Base-by-base conservation (phyloP, 768 basidiomycete species). In the Rossbeevera mucosa region DNA sequence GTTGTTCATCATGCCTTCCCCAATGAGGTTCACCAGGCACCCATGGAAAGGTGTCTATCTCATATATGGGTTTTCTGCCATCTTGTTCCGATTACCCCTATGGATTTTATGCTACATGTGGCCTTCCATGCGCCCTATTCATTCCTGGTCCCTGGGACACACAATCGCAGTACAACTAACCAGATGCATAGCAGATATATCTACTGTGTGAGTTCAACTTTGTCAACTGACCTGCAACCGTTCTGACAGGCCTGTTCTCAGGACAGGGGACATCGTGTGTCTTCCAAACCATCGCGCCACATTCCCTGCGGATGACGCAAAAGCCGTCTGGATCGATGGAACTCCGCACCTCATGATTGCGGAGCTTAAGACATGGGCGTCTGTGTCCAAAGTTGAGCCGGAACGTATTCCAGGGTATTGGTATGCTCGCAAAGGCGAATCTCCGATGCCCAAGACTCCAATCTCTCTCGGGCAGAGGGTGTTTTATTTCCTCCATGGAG, bases 401-500 rank as follows among this genome's bases (percentile, higher is more conserved):
- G 63, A 72, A 42, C 71, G 71, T 30, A 71, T 84, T 33, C 79
- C 82, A 13, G 82, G 80, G 7, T 85, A 83, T 59, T 82, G 81
- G 81, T 65, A 73, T 20, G 73, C 77, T 64, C 78, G 76, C 59
- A 64, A 68, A 25, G 75, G 72, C 2, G 56, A 62, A 4, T 72
- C 44, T 52, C 64, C 22, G 56, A 72, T 44, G 74, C 72, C 31
- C 65, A 71, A 52, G 3, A 38, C 47, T 21, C 54, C 72, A 1
- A 75, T 79, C 4, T 64, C 60, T 43, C 71, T 72, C 1, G 79
- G 77, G 20, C 81, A 83, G 64, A 82, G 80, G 55, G 75, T 85
- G 4, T 62, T 83, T n/a, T 80, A 80, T 59, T 70, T 71, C 44
- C 64, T 88, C n/a, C 86, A 87, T 54, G 85, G 85, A 18, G 85